Percentiles rank a stretch among this genome's conserved stretches.
phyloP scores from a whole-genome alignment of 164 flowering plant species.

The Stephania cephalantha region DNA sequence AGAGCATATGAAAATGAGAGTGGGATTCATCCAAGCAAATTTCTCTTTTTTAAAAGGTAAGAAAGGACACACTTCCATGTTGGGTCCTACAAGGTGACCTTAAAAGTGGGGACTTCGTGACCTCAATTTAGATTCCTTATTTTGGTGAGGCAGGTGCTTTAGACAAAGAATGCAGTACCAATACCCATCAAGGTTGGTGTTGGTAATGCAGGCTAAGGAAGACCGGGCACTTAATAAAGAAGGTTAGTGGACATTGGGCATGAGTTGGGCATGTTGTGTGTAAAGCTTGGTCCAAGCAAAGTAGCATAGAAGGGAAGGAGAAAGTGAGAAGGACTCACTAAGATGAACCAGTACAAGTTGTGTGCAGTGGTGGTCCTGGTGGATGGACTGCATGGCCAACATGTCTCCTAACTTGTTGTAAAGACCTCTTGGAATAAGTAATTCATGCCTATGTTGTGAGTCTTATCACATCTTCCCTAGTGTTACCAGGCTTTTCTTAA shows the following conservation, averaged over 20 bases:
- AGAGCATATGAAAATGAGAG: neutral
- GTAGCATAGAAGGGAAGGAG: neutral
- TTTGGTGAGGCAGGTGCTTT: neutral
- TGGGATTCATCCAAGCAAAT: neutral
- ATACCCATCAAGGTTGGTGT: neutral
- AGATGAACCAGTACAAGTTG: slow-evolving; percentile 1
- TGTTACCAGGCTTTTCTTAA: neutral
- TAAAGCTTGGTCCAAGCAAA: neutral
- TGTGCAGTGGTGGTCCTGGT: neutral
- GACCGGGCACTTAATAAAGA: neutral
- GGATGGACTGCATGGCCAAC: neutral
- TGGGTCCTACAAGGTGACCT: neutral
- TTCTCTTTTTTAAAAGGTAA: neutral
- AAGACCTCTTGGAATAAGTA: neutral
- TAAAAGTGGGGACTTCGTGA: neutral
- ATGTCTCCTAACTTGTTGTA: neutral
- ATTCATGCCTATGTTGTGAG: neutral
- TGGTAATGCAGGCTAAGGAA: neutral
- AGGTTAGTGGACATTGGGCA: neutral
- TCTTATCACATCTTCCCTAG: neutral
- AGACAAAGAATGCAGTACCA: neutral
- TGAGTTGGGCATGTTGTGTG: neutral
- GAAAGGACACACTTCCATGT: neutral
- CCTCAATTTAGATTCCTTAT: neutral
- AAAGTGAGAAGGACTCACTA: neutral